A percentile compares a stretch with the other conserved stretches of the same genome.
phyloP scores from a whole-genome alignment of 208 protist genomes.

The Leishmania braziliensis region DNA sequence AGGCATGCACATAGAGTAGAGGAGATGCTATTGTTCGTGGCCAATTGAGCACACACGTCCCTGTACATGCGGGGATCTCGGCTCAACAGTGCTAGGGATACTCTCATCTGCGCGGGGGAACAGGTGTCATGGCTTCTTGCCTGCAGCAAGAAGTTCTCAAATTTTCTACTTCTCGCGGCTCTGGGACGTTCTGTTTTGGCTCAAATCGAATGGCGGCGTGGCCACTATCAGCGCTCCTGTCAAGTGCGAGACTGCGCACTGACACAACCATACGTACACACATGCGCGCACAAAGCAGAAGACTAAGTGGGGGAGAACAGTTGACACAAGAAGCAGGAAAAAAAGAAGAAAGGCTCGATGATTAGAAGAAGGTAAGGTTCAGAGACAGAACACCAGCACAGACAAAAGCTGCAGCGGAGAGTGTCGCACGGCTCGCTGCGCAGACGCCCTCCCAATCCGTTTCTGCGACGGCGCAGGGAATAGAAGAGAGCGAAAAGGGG shows the following conservation, averaged over 20 bases:
- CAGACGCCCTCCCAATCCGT: background rate
- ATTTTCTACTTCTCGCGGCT: background rate
- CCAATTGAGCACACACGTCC: background rate
- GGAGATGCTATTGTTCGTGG: background rate
- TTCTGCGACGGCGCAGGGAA: background rate
- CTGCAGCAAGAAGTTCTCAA: background rate
- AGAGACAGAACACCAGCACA: background rate
- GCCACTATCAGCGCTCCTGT: background rate
- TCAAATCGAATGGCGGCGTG: background rate
- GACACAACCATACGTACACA: background rate
- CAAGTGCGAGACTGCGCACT: background rate
- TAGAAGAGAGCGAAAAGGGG: background rate
- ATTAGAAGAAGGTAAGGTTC: background rate
- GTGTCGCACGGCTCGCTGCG: background rate
- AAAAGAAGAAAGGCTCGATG: background rate
- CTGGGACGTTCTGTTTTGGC: background rate
- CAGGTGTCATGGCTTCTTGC: background rate
- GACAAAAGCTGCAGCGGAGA: background rate
- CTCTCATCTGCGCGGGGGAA: background rate
- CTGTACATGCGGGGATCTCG: constrained; percentile 12
- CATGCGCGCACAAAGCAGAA: background rate
- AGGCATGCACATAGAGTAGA: background rate
- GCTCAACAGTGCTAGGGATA: background rate
- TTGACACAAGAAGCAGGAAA: background rate
- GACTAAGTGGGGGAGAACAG: background rate